A percentile compares a stretch with the other conserved stretches of the same genome.
phyloP scores from a whole-genome alignment of 345 rosid species.

The Rhizophora apiculata region DNA sequence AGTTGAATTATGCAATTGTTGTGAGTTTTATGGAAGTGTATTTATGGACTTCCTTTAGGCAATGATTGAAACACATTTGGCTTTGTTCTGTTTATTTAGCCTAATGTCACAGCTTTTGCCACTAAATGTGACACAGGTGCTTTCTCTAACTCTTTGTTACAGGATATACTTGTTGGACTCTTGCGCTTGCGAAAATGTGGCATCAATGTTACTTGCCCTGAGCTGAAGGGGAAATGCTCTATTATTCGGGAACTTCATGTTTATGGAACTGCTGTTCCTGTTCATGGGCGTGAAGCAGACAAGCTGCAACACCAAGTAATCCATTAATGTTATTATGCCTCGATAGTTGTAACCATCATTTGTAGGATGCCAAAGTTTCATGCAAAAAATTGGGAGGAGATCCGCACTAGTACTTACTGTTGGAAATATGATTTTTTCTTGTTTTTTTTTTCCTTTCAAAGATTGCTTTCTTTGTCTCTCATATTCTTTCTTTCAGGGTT shows the following conservation, averaged over 20 bases:
- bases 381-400: too few species aligned
- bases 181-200: conserved; percentile 90
- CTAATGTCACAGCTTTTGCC: neutral
- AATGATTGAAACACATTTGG: conserved; percentile 1
- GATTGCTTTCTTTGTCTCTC: neutral
- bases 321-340: neutral
- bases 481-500: conserved; percentile 47
- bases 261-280: conserved; percentile 99
- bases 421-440: too few species aligned
- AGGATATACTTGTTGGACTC: conserved; percentile 97
- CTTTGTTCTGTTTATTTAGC: neutral
- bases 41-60: neutral
- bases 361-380: too few species aligned
- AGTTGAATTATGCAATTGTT: too few species aligned
- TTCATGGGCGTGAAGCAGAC: conserved; percentile 93
- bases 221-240: conserved; percentile 82
- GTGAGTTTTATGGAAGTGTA: too few species aligned
- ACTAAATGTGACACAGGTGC: neutral
- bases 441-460: neutral
- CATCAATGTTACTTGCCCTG: conserved; percentile 80
- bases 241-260: conserved; percentile 99
- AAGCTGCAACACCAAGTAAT: conserved; percentile 97
- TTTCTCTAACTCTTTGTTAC: conserved; percentile 20
- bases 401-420: too few species aligned
- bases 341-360: too few species aligned